Evolutionary conservation across 2,329 filamentous ascomycete genomes (phyloP), one percentile per base, ranked within the genome.

Genomic region (Talaromyces sp.): DNA sequence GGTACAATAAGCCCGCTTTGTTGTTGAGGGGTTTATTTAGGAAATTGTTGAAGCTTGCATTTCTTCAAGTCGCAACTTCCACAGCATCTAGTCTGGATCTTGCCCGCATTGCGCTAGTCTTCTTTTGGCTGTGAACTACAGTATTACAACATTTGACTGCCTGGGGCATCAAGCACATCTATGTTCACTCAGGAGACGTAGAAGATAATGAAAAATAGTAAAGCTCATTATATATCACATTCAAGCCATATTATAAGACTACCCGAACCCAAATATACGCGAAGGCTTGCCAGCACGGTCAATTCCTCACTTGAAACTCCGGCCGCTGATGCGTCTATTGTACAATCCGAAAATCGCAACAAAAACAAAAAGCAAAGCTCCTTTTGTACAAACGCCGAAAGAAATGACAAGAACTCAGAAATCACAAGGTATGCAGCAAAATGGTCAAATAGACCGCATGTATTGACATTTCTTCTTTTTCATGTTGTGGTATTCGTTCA

Each of bases 311-410:
- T 50, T 37, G 42, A 59, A 60, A 60, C 58, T 60, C 58, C 58
- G 35, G 57, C 58, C 57, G 58, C 58, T 60, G 35, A 60, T 60
- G 58, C 58, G 58, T 60, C 44, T 60, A 60, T 18, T 60, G 35
- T 60, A 60, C 58, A 60, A 18, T 33, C 16, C 18, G 46, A 48
- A 6, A 28, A 37, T 48, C 35, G 21, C 14, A 54, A 54, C 28
- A 35, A 54, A 16, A 21, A 28, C 44, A 52, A 60, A 31, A 33
- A 21, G 25, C n/a, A 58, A 18, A n/a, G 31, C 33, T 50, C 44
- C 44, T 16, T 52, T 21, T 60, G 21, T 39, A 35, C 44, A 60
- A 52, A 60, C 23, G 31, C 58, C 33, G 16, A 31, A 58, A 35
- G 35, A 60, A 50, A 52, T 50, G 14, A 52, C 25, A 35, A 46